phyloP scores from a whole-genome alignment of 371 early-diverging fungal genomes.

The Apophysomyces sp. region DNA sequence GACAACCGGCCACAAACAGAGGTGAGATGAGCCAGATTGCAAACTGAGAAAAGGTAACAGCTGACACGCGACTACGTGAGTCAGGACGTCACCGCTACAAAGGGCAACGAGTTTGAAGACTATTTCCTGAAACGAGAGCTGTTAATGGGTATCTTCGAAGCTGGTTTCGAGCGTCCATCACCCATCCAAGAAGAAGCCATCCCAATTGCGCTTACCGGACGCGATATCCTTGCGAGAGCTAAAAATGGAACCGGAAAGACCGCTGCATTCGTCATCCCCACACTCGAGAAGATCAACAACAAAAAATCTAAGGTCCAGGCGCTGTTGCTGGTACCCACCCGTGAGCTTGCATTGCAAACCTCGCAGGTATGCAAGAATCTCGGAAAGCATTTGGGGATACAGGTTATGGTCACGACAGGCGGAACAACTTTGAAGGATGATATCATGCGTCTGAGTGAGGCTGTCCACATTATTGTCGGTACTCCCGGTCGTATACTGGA shows the following conservation, averaged over 20 bases:
- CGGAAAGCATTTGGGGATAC: conserved; percentile 87
- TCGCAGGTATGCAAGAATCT: conserved; percentile 92
- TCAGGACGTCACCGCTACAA: conserved; percentile 90
- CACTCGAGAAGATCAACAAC: conserved; percentile 89
- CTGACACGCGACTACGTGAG: background rate
- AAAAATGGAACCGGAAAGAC: conserved; percentile 99
- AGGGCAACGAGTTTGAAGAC: conserved; percentile 97
- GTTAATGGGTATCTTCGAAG: conserved; percentile 97
- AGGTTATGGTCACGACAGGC: conserved; percentile 97
- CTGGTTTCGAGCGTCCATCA: conserved; percentile 97
- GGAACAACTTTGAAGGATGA: conserved; percentile 98
- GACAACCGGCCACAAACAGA: conserved; percentile 89
- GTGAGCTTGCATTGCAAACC: conserved; percentile 96
- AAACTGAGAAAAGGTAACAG: background rate
- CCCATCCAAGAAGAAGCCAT: conserved; percentile 99
- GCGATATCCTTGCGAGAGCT: conserved; percentile 94
- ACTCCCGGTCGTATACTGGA: conserved; percentile 98
- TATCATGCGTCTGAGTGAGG: conserved; percentile 88
- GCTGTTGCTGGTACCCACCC: conserved; percentile 90
- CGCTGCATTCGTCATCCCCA: conserved; percentile 94
- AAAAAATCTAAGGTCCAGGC: conserved; percentile 80
- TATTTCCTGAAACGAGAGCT: conserved; percentile 94
- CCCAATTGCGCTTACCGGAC: conserved; percentile 92
- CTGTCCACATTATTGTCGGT: conserved; percentile 93
- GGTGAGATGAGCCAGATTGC: conserved; percentile 27